Conservation (phyloP, 2,329 filamentous ascomycete species). For the Epicoccum nigrum region DNA sequence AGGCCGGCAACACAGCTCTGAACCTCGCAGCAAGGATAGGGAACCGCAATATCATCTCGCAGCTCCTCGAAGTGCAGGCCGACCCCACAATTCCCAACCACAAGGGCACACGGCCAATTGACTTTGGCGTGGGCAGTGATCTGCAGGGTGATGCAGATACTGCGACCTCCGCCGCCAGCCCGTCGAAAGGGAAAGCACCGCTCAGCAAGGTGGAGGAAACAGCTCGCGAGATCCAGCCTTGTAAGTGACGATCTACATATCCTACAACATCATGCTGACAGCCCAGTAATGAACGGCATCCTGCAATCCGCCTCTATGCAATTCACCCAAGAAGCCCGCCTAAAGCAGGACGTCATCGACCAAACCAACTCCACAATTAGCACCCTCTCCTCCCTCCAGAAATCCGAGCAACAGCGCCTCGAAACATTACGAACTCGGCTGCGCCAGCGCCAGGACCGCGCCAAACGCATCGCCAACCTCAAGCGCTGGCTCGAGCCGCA, state of each 20-base stretch:
- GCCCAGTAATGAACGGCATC: constrained; percentile 77
- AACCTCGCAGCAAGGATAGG: constrained; percentile 93
- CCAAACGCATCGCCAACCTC: constrained; percentile 78
- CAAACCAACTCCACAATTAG: constrained; percentile 80
- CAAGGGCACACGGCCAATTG: constrained; percentile 84
- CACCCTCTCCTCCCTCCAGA: constrained; percentile 77
- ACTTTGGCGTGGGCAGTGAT: constrained; percentile 88
- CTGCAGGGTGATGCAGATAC: constrained; percentile 48
- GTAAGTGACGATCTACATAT: constrained; percentile 59
- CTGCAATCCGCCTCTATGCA: constrained; percentile 78
- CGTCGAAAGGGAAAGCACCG: constrained; percentile 47
- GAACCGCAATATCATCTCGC: constrained; percentile 94
- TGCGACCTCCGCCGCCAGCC: constrained; percentile 47
- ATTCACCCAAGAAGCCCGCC: constrained; percentile 79
- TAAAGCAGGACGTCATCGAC: constrained; percentile 85
- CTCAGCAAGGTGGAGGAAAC: constrained; percentile 68
- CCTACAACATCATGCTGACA: neutral
- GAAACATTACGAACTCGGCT: constrained; percentile 72
- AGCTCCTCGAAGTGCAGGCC: constrained; percentile 91
- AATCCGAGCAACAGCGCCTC: constrained; percentile 75
- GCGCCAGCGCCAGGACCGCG: constrained; percentile 67
- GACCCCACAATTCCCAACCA: constrained; percentile 92
- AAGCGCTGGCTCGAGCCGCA: constrained; percentile 75
- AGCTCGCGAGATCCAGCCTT: constrained; percentile 78
- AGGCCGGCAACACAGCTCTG: constrained; percentile 90